Evolutionary conservation across 1,284 basidiomycete genomes (phyloP), one percentile per base, ranked within the genome.

Genomic region (Fomitopsis betulina): DNA sequence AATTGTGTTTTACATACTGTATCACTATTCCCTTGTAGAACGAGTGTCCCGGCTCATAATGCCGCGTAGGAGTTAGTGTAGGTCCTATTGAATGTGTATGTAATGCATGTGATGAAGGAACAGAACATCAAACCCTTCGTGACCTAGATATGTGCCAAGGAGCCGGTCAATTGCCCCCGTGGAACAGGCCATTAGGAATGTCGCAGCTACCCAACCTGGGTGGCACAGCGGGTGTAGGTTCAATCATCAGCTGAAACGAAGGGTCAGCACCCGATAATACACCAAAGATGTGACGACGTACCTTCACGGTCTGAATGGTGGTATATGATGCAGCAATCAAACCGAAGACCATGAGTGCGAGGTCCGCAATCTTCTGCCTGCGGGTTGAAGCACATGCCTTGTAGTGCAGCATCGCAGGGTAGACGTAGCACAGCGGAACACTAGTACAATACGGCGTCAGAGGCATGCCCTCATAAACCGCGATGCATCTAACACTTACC

Each of bases 351-450:
- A 96, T 85, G 64, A 99, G 78, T 4, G 81, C 74, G 42, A 90
- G 86, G 73, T 99, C 97, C 10, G 81, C 76, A 1, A 82, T 61
- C 71, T 91, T 94, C 68, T 90, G 82, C 62, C 70, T 81, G 54
- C 81, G 76, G 0, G 91, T 94, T 58, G 78, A 82, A 3, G 96
- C 93, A 65, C 89, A 89, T 2, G 92, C 94, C 72, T 86, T 92
- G 73, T 95, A 90, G 72, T 98, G 96, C 56, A 99, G 77, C 85
- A 99, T 85, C 1, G 96, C 90, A 5, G 94, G 96, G 69, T 98
- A 97, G 53, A 96, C 88, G 71, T 92, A 97, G 73, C 94, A 97
- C 56, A 98, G 78, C 6, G 96, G 96, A 7, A 98, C 89, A 69
- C 95, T 95, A 59, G 47, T 45, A 23, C 13, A 33, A 25, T 23